These are phyloP conservation scores for Candida maesae DNA, from an alignment of 805 yeast genomes.

Conservation along the genomic window DNA sequence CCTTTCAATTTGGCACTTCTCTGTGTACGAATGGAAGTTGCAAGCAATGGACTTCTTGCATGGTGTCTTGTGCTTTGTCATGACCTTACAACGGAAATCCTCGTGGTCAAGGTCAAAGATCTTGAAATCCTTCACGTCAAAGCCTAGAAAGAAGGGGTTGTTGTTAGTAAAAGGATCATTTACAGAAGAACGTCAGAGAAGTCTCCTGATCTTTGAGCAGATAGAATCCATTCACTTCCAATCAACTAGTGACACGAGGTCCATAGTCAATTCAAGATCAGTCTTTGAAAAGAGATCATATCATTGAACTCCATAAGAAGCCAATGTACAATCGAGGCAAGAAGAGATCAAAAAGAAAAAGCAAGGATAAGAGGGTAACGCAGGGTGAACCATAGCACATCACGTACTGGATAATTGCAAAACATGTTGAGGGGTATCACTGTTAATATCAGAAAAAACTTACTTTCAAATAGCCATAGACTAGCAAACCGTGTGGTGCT, in stretches of 20 bases:
- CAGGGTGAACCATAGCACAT: background rate
- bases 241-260: no score
- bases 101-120: slow-evolving; percentile 17
- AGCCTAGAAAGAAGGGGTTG: background rate
- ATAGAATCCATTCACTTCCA: no score
- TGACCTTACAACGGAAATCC: slow-evolving; percentile 23
- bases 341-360: background rate
- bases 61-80: slow-evolving; percentile 4
- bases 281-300: background rate
- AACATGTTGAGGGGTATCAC: background rate
- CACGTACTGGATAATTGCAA: background rate
- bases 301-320: background rate
- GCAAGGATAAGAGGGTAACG: background rate
- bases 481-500: background rate
- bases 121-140: slow-evolving; percentile 1
- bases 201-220: no score
- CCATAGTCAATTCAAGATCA: no score
- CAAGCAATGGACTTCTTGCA: slow-evolving; percentile 20
- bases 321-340: background rate
- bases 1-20: slow-evolving; percentile 15
- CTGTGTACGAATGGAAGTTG: slow-evolving; percentile 11
- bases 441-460: background rate
- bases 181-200: no score
- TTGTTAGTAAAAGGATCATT: background rate
- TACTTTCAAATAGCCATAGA: background rate